Conservation (phyloP, 2,329 filamentous ascomycete species). For the Trichophyton simii region DNA sequence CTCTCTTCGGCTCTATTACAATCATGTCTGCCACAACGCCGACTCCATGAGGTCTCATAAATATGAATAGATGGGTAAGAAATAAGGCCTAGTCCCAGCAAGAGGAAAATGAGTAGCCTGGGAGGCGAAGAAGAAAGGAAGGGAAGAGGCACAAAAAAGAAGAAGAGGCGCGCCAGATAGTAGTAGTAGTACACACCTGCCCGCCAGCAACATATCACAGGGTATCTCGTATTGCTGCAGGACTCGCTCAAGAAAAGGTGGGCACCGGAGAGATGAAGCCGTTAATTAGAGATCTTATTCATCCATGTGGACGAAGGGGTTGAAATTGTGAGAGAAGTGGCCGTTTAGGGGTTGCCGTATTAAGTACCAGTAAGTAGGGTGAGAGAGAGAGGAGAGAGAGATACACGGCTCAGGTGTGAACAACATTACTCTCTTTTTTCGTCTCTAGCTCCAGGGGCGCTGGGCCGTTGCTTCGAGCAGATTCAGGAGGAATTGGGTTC, state of each 20-base stretch:
- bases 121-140: neutral
- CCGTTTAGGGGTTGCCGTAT: neutral
- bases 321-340: neutral
- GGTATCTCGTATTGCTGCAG: neutral
- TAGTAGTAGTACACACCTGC: neutral
- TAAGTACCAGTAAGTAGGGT: neutral
- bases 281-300: neutral
- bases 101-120: neutral
- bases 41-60: neutral
- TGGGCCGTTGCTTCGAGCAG: conserved; percentile 3
- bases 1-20: neutral
- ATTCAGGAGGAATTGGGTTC: neutral
- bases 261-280: neutral
- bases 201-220: neutral
- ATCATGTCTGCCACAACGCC: neutral
- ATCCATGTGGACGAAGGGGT: neutral
- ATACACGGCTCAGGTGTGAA: neutral
- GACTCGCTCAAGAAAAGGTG: neutral
- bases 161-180: neutral
- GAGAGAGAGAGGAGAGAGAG: neutral
- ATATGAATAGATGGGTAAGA: neutral
- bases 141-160: neutral
- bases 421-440: neutral
- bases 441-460: neutral
- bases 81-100: neutral